Conservation (phyloP, 495 filamentous ascomycete genomes). For the Aspergillus hancockii region DNA sequence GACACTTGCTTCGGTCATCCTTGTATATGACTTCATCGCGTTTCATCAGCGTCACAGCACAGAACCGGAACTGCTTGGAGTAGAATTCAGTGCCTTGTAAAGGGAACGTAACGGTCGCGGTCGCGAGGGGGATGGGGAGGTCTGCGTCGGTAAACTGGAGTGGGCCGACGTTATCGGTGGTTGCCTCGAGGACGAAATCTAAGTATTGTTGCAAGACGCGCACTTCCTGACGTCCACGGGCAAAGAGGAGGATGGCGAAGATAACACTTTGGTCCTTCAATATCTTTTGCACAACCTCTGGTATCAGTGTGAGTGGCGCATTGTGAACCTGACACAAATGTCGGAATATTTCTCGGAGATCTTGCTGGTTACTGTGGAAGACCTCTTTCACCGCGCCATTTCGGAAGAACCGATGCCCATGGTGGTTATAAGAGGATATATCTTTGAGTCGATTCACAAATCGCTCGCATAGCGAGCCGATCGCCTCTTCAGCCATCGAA, state of each 20-base stretch:
- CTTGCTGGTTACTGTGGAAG: not conserved
- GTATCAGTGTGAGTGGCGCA: not conserved
- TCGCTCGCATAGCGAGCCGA: conserved; percentile 3
- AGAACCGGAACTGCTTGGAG: conserved; percentile 19
- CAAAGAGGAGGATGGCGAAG: conserved; percentile 3
- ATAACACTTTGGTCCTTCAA: conserved; percentile 11
- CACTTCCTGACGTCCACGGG: not conserved
- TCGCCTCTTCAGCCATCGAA: conserved; percentile 20
- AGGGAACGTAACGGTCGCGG: conserved; percentile 10
- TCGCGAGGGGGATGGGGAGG: conserved; percentile 11
- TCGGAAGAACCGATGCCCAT: not conserved
- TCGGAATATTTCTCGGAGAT: not conserved
- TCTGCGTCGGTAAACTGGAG: conserved; percentile 6
- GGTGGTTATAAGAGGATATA: not conserved
- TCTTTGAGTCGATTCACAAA: not conserved
- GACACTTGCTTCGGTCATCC: conserved; percentile 8
- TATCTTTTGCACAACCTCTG: not conserved
- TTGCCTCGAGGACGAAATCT: not conserved
- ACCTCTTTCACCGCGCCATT: conserved; percentile 3
- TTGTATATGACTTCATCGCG: conserved; percentile 12
- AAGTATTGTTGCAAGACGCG: conserved; percentile 6
- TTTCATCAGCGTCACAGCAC: conserved; percentile 18
- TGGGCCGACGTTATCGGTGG: conserved; percentile 3
- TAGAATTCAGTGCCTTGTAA: conserved; percentile 11
- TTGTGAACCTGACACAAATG: not conserved